These are phyloP conservation scores for Neonectria neomacrospora DNA, from an alignment of 2,329 filamentous ascomycete species.

Conservation along the genomic window DNA sequence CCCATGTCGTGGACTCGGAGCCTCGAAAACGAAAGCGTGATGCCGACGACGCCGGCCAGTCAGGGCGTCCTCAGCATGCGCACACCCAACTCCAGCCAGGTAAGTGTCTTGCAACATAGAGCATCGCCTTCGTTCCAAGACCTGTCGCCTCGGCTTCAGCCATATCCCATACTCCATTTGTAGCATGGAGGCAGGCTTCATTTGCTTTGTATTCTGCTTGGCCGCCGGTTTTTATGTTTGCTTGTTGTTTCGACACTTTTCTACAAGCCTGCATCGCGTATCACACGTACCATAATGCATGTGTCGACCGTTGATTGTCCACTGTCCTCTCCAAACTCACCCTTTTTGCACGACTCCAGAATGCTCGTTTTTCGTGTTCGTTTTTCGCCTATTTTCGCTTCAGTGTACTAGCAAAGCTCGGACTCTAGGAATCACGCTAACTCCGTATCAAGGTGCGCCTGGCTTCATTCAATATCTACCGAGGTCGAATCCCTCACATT, in stretches of 20 bases:
- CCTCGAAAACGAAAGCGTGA: constrained; percentile 62
- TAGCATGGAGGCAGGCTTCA: constrained; percentile 29
- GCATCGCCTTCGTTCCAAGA: constrained; percentile 31
- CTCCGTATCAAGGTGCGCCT: constrained; percentile 34
- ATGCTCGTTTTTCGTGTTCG: constrained; percentile 38
- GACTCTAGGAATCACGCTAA: constrained; percentile 38
- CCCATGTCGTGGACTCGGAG: constrained; percentile 55
- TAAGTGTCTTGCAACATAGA: constrained; percentile 49
- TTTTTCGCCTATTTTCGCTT: constrained; percentile 36
- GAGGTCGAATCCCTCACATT: constrained; percentile 55
- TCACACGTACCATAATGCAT: constrained; percentile 23
- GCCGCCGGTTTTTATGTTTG: constrained; percentile 17
- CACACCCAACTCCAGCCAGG: constrained; percentile 55
- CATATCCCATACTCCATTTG: constrained; percentile 32
- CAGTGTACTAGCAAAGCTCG: constrained; percentile 32
- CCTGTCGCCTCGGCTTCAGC: constrained; percentile 34
- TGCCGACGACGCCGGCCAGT: constrained; percentile 56
- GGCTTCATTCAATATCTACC: constrained; percentile 65
- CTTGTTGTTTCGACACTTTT: constrained; percentile 20
- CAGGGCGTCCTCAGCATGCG: constrained; percentile 54
- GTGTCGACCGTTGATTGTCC: constrained; percentile 16
- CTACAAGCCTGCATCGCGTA: constrained; percentile 24
- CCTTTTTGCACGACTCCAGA: constrained; percentile 34
- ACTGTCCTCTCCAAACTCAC: constrained; percentile 29
- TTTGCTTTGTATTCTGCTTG: constrained; percentile 7